These are phyloP conservation scores for Eucalyptus victrix DNA, from an alignment of 345 rosid genomes.

Conservation along the genomic window DNA sequence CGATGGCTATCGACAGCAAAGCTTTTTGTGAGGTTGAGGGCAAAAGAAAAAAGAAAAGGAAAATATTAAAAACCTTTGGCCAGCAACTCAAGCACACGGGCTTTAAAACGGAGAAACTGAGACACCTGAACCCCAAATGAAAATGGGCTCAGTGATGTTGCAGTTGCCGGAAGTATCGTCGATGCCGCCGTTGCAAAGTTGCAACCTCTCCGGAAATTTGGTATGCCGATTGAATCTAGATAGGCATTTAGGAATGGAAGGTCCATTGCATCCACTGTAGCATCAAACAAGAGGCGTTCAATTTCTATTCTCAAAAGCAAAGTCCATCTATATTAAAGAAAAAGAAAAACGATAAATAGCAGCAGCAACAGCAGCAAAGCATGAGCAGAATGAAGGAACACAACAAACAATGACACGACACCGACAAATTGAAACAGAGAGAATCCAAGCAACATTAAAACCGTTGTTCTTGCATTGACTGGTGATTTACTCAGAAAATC, in stretches of 20 bases:
- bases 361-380: neutral
- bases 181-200: constrained; percentile 94
- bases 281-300: neutral
- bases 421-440: neutral
- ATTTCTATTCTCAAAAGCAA: neutral
- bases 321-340: neutral
- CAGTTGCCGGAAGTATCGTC: constrained; percentile 60
- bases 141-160: constrained; percentile 70
- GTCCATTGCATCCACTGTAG: constrained; percentile 92
- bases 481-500: constrained; percentile 62
- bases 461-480: neutral
- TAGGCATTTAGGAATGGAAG: constrained; percentile 80
- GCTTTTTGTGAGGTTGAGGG: neutral
- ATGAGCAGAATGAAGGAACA: neutral
- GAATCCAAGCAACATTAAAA: neutral
- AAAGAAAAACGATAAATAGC: neutral
- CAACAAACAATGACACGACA: neutral
- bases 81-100: constrained; percentile 48
- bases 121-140: constrained; percentile 66
- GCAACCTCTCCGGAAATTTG: constrained; percentile 74
- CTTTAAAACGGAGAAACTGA: constrained; percentile 78
- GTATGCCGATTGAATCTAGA: constrained; percentile 73
- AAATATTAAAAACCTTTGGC: constrained; percentile 21
- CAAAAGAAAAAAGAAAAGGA: neutral
- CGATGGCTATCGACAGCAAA: neutral